phyloP scores from a whole-genome alignment of 2,329 filamentous ascomycete species.

The Neonectria faginata region DNA sequence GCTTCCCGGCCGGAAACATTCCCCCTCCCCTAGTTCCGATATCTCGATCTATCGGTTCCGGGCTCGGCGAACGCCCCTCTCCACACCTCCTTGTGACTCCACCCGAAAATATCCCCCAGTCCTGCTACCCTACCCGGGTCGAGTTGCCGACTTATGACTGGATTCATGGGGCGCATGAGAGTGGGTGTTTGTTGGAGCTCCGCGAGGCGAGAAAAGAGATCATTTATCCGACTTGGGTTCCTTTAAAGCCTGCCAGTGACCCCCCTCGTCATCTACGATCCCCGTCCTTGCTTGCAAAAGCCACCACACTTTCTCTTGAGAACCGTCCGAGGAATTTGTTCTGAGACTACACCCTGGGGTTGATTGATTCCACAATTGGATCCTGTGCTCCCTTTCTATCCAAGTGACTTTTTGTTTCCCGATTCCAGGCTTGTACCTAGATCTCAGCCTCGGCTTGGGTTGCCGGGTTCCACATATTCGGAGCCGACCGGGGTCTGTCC shows the following conservation, averaged over 20 bases:
- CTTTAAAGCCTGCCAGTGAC: conserved; percentile 19
- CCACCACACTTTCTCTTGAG: conserved; percentile 13
- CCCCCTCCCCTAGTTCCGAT: conserved; percentile 28
- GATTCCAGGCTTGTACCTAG: not conserved
- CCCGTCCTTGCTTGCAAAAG: not conserved
- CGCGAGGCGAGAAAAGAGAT: conserved; percentile 8
- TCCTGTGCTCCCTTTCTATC: not conserved
- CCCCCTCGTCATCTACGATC: conserved; percentile 12
- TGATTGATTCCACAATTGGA: not conserved
- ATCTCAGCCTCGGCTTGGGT: conserved; percentile 18
- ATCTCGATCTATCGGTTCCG: conserved; percentile 32
- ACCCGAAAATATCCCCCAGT: conserved; percentile 16
- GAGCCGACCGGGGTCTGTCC: conserved; percentile 31
- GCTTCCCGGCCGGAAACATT: conserved; percentile 25
- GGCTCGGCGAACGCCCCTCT: conserved; percentile 33
- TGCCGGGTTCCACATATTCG: conserved; percentile 37
- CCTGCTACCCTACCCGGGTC: conserved; percentile 12
- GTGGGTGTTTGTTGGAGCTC: not conserved
- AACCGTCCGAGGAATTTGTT: not conserved
- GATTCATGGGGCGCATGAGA: conserved; percentile 5
- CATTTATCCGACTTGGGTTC: conserved; percentile 22
- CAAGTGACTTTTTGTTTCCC: conserved; percentile 1
- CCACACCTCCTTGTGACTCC: conserved; percentile 13
- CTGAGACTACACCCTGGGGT: not conserved
- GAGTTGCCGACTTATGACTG: conserved; percentile 28